These are phyloP conservation scores for Nothophytophthora sp. DNA, from an alignment of 352 stramenopile species.

Conservation along the genomic window DNA sequence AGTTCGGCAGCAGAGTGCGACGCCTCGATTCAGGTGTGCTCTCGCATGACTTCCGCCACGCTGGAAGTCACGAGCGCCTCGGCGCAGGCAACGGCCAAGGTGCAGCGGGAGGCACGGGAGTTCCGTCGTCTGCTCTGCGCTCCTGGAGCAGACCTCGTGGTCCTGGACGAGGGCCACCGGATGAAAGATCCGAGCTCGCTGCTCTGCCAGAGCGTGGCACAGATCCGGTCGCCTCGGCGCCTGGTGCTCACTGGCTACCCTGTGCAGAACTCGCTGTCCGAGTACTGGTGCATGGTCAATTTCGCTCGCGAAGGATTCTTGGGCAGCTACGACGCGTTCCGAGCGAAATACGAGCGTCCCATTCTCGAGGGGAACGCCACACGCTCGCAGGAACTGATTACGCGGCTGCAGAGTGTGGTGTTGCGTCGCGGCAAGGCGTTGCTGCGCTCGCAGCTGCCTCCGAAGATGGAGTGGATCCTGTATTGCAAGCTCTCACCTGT, in stretches of 20 bases:
- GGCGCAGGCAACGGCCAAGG: slow-evolving; percentile 44
- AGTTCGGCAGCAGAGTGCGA: slow-evolving; percentile 33
- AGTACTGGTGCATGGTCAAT: slow-evolving; percentile 93
- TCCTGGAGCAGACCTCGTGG: slow-evolving; percentile 75
- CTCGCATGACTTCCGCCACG: slow-evolving; percentile 56
- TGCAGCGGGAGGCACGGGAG: slow-evolving; percentile 55
- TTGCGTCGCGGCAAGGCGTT: slow-evolving; percentile 69
- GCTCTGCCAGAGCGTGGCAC: slow-evolving; percentile 76
- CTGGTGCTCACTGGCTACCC: slow-evolving; percentile 95
- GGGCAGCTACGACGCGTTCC: slow-evolving; percentile 75
- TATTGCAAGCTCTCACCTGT: slow-evolving; percentile 83
- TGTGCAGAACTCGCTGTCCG: slow-evolving; percentile 94
- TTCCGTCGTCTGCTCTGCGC: slow-evolving; percentile 56
- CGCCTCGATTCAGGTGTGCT: slow-evolving; percentile 62
- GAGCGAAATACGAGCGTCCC: slow-evolving; percentile 74
- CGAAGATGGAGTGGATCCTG: slow-evolving; percentile 88
- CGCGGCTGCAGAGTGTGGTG: slow-evolving; percentile 64
- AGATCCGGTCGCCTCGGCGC: slow-evolving; percentile 74
- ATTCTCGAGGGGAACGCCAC: slow-evolving; percentile 72
- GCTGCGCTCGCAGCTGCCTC: slow-evolving; percentile 70
- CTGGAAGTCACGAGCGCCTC: slow-evolving; percentile 66
- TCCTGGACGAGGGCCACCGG: slow-evolving; percentile 89
- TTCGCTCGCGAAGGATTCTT: slow-evolving; percentile 80
- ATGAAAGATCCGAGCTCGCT: slow-evolving; percentile 88
- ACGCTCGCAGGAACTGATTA: slow-evolving; percentile 69